These are phyloP conservation scores for Saccharum hybrid DNA, from an alignment of 202 grass and related monocot genomes.

Conservation along the genomic window DNA sequence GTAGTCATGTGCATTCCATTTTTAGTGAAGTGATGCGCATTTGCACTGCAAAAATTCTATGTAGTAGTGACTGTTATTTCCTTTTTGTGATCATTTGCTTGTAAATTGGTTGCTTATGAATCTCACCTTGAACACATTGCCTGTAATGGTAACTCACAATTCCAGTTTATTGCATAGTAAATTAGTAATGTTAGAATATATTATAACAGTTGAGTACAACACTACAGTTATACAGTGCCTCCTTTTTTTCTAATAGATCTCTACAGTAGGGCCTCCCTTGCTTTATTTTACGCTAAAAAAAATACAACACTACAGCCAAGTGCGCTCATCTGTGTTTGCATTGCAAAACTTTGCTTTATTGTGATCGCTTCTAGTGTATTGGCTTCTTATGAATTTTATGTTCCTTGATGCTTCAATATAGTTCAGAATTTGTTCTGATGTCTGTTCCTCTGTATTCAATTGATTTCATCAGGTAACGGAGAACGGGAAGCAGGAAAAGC, in stretches of 20 bases:
- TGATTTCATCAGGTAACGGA: slow-evolving; percentile 67
- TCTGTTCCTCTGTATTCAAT: background rate
- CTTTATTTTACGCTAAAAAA: no score
- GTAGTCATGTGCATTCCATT: no score
- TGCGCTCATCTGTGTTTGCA: background rate
- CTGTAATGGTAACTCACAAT: background rate
- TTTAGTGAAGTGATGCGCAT: background rate
- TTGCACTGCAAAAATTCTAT: background rate
- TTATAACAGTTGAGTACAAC: no score
- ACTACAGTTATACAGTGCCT: no score
- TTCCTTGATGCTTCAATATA: slow-evolving; percentile 14
- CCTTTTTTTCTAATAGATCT: no score
- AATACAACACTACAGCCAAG: background rate
- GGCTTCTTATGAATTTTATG: background rate
- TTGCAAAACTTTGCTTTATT: background rate
- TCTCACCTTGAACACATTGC: background rate
- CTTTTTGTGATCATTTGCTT: background rate
- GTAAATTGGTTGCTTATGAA: background rate
- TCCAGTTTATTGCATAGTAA: background rate
- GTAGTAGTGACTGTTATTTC: background rate
- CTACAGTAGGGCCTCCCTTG: no score
- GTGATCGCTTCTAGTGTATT: background rate
- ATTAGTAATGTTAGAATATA: background rate
- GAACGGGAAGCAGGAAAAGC: slow-evolving; percentile 82
- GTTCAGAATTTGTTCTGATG: slow-evolving; percentile 8